phyloP scores from a whole-genome alignment of 148 eudicot species.

The Spergularia marina region DNA sequence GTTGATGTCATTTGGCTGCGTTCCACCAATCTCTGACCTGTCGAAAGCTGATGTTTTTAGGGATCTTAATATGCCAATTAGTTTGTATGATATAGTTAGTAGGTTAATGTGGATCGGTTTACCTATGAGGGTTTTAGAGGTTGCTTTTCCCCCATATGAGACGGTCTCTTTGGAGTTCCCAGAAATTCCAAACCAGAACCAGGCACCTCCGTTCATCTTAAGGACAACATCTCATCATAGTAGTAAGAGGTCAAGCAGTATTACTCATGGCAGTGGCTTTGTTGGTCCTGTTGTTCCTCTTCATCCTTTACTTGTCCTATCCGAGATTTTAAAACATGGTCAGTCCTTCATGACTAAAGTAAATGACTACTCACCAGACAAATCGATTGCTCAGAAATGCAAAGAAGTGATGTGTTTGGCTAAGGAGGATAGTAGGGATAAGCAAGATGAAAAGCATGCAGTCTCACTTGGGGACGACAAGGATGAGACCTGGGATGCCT shows the following conservation, averaged over 20 bases:
- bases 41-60: conserved; percentile 38
- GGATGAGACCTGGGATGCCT: conserved; percentile 34
- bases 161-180: conserved; percentile 49
- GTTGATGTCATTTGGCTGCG: conserved; percentile 38
- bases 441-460: conserved; percentile 29
- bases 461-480: conserved; percentile 60
- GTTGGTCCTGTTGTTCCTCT: conserved; percentile 75
- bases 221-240: conserved; percentile 48
- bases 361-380: conserved; percentile 38
- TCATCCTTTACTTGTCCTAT: conserved; percentile 41
- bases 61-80: conserved; percentile 48
- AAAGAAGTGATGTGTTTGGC: conserved; percentile 38
- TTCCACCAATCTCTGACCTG: conserved; percentile 29
- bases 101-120: conserved; percentile 45
- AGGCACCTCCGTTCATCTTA: conserved; percentile 56
- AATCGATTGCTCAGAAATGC: conserved; percentile 37
- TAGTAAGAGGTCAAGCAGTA: conserved; percentile 49
- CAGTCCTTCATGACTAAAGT: conserved; percentile 28
- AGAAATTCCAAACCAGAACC: conserved; percentile 47
- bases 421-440: conserved; percentile 28
- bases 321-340: conserved; percentile 37
- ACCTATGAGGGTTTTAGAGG: conserved; percentile 47
- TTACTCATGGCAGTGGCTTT: conserved; percentile 33
- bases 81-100: conserved; percentile 56
- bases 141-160: conserved; percentile 45